Base-by-base conservation (phyloP, 2,329 filamentous ascomycete genomes). In the Helotiales sp. region DNA sequence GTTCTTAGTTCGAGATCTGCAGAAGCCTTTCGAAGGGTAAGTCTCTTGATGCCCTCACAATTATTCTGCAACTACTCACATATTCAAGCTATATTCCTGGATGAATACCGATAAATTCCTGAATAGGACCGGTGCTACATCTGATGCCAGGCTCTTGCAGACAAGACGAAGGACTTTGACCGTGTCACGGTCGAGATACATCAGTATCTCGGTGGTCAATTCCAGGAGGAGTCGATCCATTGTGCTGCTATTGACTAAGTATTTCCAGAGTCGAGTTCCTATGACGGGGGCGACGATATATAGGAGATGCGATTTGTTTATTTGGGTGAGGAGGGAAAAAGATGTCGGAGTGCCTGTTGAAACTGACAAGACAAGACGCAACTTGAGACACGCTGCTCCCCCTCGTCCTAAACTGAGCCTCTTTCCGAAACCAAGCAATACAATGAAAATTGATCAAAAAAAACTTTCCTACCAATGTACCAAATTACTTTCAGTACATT, bases 161-260 rank as follows among this genome's bases (percentile, higher is more conserved):
- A 37, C 52, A 57, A 57, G 52, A n/a, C 52, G 52, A 3, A 57
- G 32, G 13, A 30, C 30, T 24, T 57, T 57, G n/a, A 57, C 10
- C 15, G 52, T 10, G 17, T 10, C n/a, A 6, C 11, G n/a, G 30
- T 57, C 52, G 30, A 57, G 52, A 37, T 57, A 57, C 52, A 37
- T 57, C n/a, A 57, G 17, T n/a, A 57, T 32, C 30, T 57, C 52
- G 5, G n/a, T 37, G 30, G 30, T 57, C 52, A 57, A 37, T 57
- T 57, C 52, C 8, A 57, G 8, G 24, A 30, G 52, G 17, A 57
- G 52, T 57, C 52, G 52, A 37, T 57, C 20, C 52, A 57, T 57
- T 10, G n/a, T 57, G 52, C 20, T 37, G 52, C 6, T 15, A 8
- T 37, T 37, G 6, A n/a, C 52, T 4, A 30, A 10, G 3, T 55